A percentile compares a stretch with the other conserved stretches of the same genome.
phyloP scores from a whole-genome alignment of 163 green algal species.

The Chlamydomonas reinhardtii region DNA sequence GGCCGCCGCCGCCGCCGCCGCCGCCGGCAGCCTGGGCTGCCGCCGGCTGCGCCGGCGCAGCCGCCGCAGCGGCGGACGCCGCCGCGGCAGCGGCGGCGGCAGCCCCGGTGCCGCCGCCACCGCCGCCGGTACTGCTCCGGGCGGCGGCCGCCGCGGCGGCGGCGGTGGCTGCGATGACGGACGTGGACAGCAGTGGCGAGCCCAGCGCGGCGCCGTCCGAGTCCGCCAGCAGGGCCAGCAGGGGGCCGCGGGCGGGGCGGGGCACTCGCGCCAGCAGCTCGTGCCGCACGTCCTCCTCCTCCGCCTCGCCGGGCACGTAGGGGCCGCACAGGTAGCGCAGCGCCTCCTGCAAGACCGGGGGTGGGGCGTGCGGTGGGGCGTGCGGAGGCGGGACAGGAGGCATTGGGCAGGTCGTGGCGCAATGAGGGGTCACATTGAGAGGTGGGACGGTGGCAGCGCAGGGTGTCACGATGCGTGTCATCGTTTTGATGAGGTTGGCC shows the following conservation, averaged over 20 bases:
- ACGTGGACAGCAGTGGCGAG: not conserved
- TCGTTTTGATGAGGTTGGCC: too few relatives aligned
- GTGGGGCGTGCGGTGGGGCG: not conserved
- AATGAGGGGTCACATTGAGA: too few relatives aligned
- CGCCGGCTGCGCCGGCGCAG: not conserved
- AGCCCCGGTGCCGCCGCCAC: not conserved
- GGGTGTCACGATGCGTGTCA: too few relatives aligned
- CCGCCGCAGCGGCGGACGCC: not conserved
- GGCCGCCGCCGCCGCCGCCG: not conserved
- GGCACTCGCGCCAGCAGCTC: slow-evolving; percentile 61
- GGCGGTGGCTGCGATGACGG: not conserved
- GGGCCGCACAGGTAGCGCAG: slow-evolving; percentile 45
- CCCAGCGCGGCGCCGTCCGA: too few relatives aligned
- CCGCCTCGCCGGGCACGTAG: not conserved
- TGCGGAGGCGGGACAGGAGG: not conserved
- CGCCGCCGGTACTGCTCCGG: not conserved
- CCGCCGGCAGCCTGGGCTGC: not conserved
- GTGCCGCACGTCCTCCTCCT: slow-evolving; percentile 54
- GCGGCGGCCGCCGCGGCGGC: not conserved
- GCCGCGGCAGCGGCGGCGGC: not conserved
- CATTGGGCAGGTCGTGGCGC: too few relatives aligned
- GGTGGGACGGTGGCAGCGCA: too few relatives aligned
- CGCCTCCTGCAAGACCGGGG: slow-evolving; percentile 14
- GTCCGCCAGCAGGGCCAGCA: slow-evolving; percentile 27
- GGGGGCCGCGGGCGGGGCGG: not conserved